Evolutionary conservation across 257 asterid species (phyloP), one percentile per base, ranked within the genome.

Genomic region (Solanum rostratum): DNA sequence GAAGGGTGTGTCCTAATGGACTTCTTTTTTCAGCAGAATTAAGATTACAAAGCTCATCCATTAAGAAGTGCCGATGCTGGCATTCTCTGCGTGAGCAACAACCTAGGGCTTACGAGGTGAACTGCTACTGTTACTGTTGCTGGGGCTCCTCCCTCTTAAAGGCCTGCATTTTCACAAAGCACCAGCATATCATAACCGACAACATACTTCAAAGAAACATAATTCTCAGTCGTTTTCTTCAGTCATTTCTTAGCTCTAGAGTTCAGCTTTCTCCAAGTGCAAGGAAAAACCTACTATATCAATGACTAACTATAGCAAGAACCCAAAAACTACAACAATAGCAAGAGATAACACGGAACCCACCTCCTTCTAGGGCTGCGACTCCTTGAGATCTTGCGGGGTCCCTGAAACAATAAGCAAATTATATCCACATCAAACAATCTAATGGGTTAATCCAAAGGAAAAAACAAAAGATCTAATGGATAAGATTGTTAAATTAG

Each of bases 281-380:
- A 39, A 69, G 37, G 37, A 71, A 71, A 41, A n/a, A n/a, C 33
- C 57, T 3, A 74, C 41, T n/a, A 14, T 74, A 22, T 46, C 22
- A 1, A 46, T 74, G 15, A 46, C 13, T 6, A n/a, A 41, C 54
- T 74, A 74, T 3, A 74, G 81, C n/a, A 49, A 45, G 30, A 49
- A 11, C 8, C 30, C 46, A 13, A 41, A 41, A 45, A 20, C 39
- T 29, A 62, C 68, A 68, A 53, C 20, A 22, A 39, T 29, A 27
- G 13, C 60, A 55, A 8, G 46, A 43, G 45, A 20, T 24, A 41
- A 30, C 6, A 59, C n/a, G 13, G 62, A 46, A 41, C 46, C 0
- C 84, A 91, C 93, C 89, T 91, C 87, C 87, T 89, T 87, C 86
- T 89, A 41, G 93, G 93, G 49, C 92, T 91, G 27, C 92, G 92